These are phyloP conservation scores for Arctium lappa DNA, from an alignment of 129 eudicot genomes.

Conservation along the genomic window DNA sequence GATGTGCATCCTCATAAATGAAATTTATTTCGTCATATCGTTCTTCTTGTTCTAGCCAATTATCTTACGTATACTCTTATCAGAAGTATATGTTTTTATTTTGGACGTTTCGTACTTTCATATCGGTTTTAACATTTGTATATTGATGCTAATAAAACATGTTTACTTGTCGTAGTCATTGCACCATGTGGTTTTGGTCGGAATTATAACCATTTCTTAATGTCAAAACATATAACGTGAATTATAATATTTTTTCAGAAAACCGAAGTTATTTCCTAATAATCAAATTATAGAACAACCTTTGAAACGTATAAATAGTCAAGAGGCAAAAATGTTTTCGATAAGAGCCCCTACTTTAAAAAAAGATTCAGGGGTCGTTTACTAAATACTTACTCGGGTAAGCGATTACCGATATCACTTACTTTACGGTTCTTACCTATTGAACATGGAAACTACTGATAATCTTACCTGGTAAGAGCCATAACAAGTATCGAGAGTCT, in stretches of 20 bases:
- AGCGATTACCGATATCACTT: no score
- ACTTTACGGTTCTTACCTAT: no score
- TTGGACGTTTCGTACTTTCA: background rate
- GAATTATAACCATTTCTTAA: background rate
- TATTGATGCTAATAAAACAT: background rate
- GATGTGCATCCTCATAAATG: conserved; percentile 24
- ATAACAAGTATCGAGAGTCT: no score
- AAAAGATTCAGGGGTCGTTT: no score
- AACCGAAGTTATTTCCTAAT: background rate
- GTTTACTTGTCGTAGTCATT: background rate
- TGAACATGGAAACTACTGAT: no score
- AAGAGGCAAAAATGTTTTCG: no score
- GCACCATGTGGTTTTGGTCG: background rate
- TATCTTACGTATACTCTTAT: background rate
- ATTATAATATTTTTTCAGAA: background rate
- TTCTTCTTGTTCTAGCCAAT: background rate
- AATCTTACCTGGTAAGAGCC: no score
- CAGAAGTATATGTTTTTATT: background rate
- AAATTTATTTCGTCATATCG: background rate
- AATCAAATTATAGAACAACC: no score
- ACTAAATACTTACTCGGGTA: no score
- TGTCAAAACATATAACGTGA: background rate
- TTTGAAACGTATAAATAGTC: no score
- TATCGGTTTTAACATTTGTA: background rate
- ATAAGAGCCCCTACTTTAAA: no score